Percentiles rank a stretch among this genome's conserved stretches.
Conservation (phyloP, 164 flowering plant genomes). For the Vitis amurensis region DNA sequence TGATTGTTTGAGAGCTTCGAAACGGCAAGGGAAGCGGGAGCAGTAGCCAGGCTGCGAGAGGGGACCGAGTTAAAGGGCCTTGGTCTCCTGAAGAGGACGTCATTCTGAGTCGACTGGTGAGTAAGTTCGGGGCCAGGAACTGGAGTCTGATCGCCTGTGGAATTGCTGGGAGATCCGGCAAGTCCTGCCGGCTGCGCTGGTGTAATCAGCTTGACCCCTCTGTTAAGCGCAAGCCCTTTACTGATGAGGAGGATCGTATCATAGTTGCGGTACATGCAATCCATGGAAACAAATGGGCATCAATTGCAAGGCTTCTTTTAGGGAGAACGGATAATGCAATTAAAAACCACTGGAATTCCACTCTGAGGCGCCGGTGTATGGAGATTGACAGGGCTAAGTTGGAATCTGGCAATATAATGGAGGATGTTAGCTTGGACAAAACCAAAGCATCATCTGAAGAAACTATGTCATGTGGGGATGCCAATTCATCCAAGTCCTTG, state of each 20-base stretch:
- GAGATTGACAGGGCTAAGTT: conserved; percentile 33
- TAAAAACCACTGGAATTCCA: conserved; percentile 97
- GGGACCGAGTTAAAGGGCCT: conserved; percentile 60
- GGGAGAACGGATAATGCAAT: conserved; percentile 95
- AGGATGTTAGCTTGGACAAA: conserved; percentile 55
- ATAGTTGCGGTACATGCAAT: conserved; percentile 73
- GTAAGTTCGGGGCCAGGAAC: conserved; percentile 75
- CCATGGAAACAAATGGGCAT: conserved; percentile 96
- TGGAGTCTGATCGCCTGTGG: conserved; percentile 87
- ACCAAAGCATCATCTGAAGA: conserved; percentile 82
- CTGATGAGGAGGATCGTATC: conserved; percentile 79
- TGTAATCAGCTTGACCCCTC: conserved; percentile 85
- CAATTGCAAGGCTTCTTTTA: conserved; percentile 71
- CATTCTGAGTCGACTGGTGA: conserved; percentile 55
- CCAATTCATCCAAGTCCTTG: conserved; percentile 40
- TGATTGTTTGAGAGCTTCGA: background rate
- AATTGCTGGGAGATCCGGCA: conserved; percentile 82
- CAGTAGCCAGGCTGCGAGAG: conserved; percentile 14
- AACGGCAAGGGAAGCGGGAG: conserved; percentile 7
- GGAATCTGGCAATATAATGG: conserved; percentile 30
- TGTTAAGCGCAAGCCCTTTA: conserved; percentile 63
- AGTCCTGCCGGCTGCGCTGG: conserved; percentile 92
- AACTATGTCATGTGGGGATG: conserved; percentile 61
- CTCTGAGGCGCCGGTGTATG: conserved; percentile 59
- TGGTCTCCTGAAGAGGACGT: conserved; percentile 81